Evolutionary conservation across 441 rosid genomes (phyloP).

Genomic region (Gossypium gossypioides): DNA sequence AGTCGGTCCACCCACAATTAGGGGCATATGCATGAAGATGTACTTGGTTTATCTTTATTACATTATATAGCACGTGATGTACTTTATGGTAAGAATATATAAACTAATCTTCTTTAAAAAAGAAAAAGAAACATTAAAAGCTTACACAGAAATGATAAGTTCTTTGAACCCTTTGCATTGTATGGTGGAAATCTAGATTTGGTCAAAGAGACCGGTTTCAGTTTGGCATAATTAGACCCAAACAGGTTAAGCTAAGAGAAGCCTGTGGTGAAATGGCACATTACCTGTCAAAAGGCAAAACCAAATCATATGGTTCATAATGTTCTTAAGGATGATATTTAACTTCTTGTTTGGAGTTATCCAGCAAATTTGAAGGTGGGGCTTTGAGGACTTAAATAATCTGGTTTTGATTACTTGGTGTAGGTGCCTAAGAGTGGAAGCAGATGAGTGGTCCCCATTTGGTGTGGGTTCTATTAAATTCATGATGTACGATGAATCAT

Average conservation of each 20-base stretch:
- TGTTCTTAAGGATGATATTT: no score
- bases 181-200: background rate
- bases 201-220: background rate
- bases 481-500: background rate
- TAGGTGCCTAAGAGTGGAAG: background rate
- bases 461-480: background rate
- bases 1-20: slow-evolving; percentile 21
- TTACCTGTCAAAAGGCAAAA: background rate
- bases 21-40: background rate
- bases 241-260: background rate
- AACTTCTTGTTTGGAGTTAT: no score
- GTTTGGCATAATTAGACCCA: background rate
- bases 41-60: background rate
- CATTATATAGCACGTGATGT: background rate
- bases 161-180: background rate
- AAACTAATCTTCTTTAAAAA: background rate
- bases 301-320: background rate
- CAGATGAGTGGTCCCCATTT: background rate
- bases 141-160: background rate
- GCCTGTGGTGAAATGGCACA: background rate
- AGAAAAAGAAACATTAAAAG: background rate
- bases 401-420: background rate
- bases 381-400: no score
- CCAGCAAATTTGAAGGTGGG: no score
- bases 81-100: background rate